phyloP scores from a whole-genome alignment of 2,329 filamentous ascomycete genomes.

The Orbilia blumenaviensis region DNA sequence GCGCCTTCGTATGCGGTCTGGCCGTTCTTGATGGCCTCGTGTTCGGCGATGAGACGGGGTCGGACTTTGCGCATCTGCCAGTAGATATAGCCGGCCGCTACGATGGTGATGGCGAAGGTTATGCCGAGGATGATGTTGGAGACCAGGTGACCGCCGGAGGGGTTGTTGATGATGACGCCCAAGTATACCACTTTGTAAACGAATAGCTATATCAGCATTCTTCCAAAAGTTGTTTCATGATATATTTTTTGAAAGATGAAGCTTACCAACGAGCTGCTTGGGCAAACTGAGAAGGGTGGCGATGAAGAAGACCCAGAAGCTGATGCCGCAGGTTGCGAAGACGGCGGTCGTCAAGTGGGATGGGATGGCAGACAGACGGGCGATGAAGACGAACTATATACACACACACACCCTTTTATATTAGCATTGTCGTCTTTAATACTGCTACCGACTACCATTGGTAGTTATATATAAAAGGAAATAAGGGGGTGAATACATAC shows the following conservation, averaged over 20 bases:
- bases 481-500: slow-evolving; percentile 11
- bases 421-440: too few relatives aligned
- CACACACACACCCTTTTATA: too few relatives aligned
- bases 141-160: slow-evolving; percentile 51
- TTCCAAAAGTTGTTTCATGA: too few relatives aligned
- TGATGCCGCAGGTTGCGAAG: slow-evolving; percentile 63
- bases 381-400: slow-evolving; percentile 61
- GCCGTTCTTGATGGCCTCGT: slow-evolving; percentile 29
- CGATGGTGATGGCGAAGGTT: slow-evolving; percentile 60
- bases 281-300: slow-evolving; percentile 62
- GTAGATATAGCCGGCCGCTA: slow-evolving; percentile 61
- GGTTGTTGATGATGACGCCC: slow-evolving; percentile 59
- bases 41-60: slow-evolving; percentile 39
- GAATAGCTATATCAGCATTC: background rate
- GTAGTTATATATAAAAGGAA: background rate
- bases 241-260: background rate
- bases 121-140: slow-evolving; percentile 61
- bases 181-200: slow-evolving; percentile 60
- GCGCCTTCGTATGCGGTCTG: slow-evolving; percentile 11
- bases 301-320: slow-evolving; percentile 62
- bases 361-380: slow-evolving; percentile 62
- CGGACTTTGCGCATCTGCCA: slow-evolving; percentile 60
- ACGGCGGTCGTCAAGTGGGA: slow-evolving; percentile 63
- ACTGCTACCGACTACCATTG: background rate
- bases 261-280: slow-evolving; percentile 61